Base-by-base conservation (phyloP, 768 basidiomycete species). In the Trametes cingulata region DNA sequence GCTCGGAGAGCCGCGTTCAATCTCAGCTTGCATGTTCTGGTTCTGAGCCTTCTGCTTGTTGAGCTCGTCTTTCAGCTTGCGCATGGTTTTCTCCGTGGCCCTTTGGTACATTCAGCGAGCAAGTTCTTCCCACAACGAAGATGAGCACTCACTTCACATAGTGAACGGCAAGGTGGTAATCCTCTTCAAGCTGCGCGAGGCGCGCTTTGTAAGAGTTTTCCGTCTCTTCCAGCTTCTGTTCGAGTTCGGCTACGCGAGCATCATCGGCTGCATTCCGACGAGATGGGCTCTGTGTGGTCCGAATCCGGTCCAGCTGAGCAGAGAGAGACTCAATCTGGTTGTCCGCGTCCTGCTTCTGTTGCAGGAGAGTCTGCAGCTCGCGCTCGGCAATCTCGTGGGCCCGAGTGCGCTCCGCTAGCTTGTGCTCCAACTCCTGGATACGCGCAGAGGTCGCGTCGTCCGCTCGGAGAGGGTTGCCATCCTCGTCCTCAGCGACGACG, bases 21-120 rank as follows among this genome's bases (percentile, higher is more conserved):
- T 79, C 67, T 98, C 93, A n/a, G 82, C 74, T 71, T 98, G 93
- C 25, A 98, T 84, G 57, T 81, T 78, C 43, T 86, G 78, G 69
- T 94, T 95, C 45, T 86, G 74, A 47, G 80, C 80, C 77, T 97
- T 98, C 75, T 96, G 92, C 76, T 91, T 95, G 65, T 84, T 90
- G 58, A 98, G 77, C 70, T 98, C 97, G 57, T 95, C 96, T 74
- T 94, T 92, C 88, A 98, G 93, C 66, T 90, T 86, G 65, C 94
- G 86, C 80, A 98, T 90, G 86, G 98, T 94, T 77, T 95, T 97
- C 75, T 98, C 97, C 1, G 95, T 98, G 45, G 93, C 93, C 82
- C 92, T 94, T 70, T 22, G 60, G 62, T 41, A 47, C n/a, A 25
- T 58, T 52, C 61, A 68, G 60, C 63, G 37, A 42, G n/a, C n/a